phyloP scores from a whole-genome alignment of 768 basidiomycete genomes.

The Fomitopsis serialis region DNA sequence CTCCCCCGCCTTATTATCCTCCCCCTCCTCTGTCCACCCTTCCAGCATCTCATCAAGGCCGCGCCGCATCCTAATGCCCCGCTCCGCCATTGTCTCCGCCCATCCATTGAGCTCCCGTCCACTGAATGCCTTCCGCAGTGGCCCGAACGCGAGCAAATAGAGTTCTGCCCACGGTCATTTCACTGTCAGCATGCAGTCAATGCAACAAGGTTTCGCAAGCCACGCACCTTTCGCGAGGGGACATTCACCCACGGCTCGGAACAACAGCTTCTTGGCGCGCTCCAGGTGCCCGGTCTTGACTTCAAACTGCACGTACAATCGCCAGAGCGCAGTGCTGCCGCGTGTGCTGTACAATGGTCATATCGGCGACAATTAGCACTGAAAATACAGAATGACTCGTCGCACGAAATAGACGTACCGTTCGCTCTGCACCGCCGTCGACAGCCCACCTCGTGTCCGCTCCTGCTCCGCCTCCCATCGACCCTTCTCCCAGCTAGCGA shows the following conservation, averaged over 20 bases:
- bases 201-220: not conserved
- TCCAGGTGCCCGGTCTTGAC: slow-evolving; percentile 52
- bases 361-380: slow-evolving; percentile 1
- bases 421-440: slow-evolving; percentile 57
- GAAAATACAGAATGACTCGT: not conserved
- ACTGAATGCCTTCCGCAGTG: slow-evolving; percentile 59
- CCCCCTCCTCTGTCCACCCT: slow-evolving; percentile 27
- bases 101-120: slow-evolving; percentile 52
- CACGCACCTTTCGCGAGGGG: slow-evolving; percentile 65
- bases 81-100: slow-evolving; percentile 73
- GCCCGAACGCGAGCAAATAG: slow-evolving; percentile 74
- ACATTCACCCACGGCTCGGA: slow-evolving; percentile 69
- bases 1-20: not conserved
- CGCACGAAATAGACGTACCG: slow-evolving; percentile 39
- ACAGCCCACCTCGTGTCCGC: slow-evolving; percentile 59
- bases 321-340: slow-evolving; percentile 64
- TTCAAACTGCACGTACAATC: slow-evolving; percentile 73
- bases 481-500: slow-evolving; percentile 72
- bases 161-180: slow-evolving; percentile 41
- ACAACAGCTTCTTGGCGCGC: slow-evolving; percentile 68
- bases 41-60: slow-evolving; percentile 56
- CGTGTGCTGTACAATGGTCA: slow-evolving; percentile 43
- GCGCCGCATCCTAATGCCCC: slow-evolving; percentile 57
- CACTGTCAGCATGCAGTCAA: not conserved
- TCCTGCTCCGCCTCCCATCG: slow-evolving; percentile 69